Evolutionary conservation across 768 basidiomycete species (phyloP), one percentile per base, ranked within the genome.

Genomic region (Amanita polypyramis): DNA sequence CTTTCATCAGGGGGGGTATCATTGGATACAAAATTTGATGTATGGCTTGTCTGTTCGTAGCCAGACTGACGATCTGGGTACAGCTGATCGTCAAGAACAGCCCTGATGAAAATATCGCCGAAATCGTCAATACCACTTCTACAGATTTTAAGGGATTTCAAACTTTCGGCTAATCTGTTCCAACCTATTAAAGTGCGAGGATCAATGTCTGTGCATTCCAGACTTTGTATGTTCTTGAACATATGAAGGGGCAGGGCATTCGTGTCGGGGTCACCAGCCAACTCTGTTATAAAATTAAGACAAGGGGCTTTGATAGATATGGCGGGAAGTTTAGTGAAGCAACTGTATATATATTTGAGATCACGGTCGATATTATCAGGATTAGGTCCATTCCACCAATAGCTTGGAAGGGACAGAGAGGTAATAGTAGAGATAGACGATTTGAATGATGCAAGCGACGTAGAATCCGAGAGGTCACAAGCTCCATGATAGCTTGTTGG

Each of bases 301-400:
- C 76, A 76, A 0, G 86, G 84, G 1, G 82, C 73, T 51, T 70
- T 73, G 47, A 94, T 65, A 5, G 71, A 66, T 33, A 95, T 70
- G 1, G 90, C 83, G 12, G 92, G 92, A 0, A 96, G 69, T 65
- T 87, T 91, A 37, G 90, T 96, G 69, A 95, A 90, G 60, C 82
- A 77, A 60, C 89, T 90, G 68, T 81, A 95, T 52, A 94, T 74
- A 63, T 82, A 90, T 61, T 80, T 91, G 62, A 95, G 79, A 57
- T 91, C 85, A 2, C 69, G 60, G 47, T 92, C 84, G 54, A 85
- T 64, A 51, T 60, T 74, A 9, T 74, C 76, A 32, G 75, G 76
- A 49, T 79, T 73, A 4, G 74, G 60, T 51, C 72, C 68, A 37
- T 73, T 65, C 85, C 85, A 92, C 85, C 85, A 89, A 43, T 77